Evolutionary conservation across 148 eudicot genomes (phyloP), one percentile per base, ranked within the genome.

Genomic region (Diospyros lotus): DNA sequence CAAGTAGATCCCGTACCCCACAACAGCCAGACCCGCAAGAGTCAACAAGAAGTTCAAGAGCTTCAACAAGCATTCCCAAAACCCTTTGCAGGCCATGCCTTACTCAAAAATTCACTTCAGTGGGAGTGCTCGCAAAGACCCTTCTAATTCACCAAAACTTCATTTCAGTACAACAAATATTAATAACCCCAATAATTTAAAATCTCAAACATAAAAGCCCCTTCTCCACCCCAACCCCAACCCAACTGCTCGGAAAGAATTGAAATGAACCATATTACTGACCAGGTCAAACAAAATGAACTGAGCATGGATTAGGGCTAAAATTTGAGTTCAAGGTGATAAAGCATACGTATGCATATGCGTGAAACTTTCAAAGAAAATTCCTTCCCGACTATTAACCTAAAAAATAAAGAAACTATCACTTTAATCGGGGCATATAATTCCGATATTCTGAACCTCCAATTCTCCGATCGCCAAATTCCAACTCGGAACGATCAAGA

Each of bases 1-100:
- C 78, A 95, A 88, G 87, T 95, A 95, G 75, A 95, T 81, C 52
- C 97, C 98, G 75, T 90, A 95, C 0, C 94, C 98, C 77, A 95
- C 85, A 83, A 92, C 88, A 1, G 97, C 93, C 78, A 95, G 64
- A 73, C 97, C 98, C 44, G 79, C 84, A 64, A 95, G 83, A 53
- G 89, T 89, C 84, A 95, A 75, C 76, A 95, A 74, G 74, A 95
- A 87, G 80, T 95, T 95, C 28, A 95, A 76, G 42, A 92, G 78
- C 90, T 90, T 95, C 84, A 95, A 70, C 53, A 95, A 9, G 76
- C 97, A 95, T 76, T 93, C 96, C 85, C 86, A 83, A 80, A 80
- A 95, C 63, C 98, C 97, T 60, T 82, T 89, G 68, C 97, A 95
- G 69, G 91, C 96, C 98, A 95, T 95, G 64, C 78, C 81, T 58